Evolutionary conservation across 305 asterid species (phyloP).

Genomic region (Solanum aculeatissimum): DNA sequence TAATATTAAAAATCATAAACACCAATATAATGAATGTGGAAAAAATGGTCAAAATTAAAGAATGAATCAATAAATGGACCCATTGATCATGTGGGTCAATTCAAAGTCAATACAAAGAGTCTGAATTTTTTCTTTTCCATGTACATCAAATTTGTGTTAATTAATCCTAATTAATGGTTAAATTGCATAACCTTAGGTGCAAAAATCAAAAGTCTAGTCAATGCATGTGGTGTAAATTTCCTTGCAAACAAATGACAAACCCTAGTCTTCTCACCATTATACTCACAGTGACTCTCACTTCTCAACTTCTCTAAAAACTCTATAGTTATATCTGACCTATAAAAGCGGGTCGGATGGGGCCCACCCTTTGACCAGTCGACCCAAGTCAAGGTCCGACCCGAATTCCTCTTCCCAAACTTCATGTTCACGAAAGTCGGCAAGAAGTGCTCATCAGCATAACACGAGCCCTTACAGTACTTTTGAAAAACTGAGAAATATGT

Average conservation of each 20-base stretch:
- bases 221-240: conserved; percentile 45
- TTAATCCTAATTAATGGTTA: conserved; percentile 7
- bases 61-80: not conserved
- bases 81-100: not conserved
- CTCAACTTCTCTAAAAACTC: conserved; percentile 47
- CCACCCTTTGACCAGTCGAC: conserved; percentile 87
- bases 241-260: conserved; percentile 80
- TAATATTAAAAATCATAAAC: not conserved
- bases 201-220: conserved; percentile 53
- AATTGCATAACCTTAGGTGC: conserved; percentile 80
- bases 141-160: not conserved
- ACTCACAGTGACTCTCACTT: conserved; percentile 35
- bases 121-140: not conserved
- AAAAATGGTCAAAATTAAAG: not conserved
- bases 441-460: conserved; percentile 80
- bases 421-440: conserved; percentile 54
- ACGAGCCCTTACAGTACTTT: conserved; percentile 29
- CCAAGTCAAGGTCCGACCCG: conserved; percentile 57
- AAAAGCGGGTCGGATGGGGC: conserved; percentile 57
- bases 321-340: conserved; percentile 25
- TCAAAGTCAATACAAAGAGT: not conserved
- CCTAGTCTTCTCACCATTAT: conserved; percentile 43
- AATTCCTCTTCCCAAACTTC: conserved; percentile 28
- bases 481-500: conserved; percentile 36
- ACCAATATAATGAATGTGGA: not conserved